These are phyloP conservation scores for Colletotrichum sp. DNA, from an alignment of 2,329 filamentous ascomycete species.

Conservation along the genomic window DNA sequence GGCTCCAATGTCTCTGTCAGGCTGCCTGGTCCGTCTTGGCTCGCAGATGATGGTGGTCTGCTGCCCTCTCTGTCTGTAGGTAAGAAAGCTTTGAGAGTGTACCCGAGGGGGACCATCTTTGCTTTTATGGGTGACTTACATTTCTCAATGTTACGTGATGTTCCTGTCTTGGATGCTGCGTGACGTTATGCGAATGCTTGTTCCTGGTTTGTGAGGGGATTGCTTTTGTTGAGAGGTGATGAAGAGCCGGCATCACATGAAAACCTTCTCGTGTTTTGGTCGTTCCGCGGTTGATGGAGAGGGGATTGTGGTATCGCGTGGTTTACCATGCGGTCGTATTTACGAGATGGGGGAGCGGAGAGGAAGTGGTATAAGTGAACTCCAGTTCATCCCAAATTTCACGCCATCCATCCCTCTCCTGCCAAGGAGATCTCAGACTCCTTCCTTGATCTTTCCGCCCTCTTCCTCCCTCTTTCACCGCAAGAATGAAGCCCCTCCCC, in stretches of 20 bases:
- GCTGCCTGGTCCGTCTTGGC: background rate
- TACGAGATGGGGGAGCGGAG: too few relatives aligned
- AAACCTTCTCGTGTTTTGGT: background rate
- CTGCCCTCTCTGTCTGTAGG: background rate
- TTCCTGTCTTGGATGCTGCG: background rate
- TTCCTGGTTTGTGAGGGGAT: background rate
- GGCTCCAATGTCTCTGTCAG: background rate
- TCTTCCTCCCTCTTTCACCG: background rate
- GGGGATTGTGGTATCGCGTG: background rate
- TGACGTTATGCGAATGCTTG: background rate
- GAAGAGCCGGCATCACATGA: background rate
- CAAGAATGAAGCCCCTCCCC: background rate
- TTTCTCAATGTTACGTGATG: background rate
- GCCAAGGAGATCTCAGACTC: background rate
- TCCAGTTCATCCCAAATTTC: background rate
- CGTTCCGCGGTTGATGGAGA: background rate
- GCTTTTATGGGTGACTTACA: background rate
- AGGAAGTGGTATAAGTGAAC: background rate
- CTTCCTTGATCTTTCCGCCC: background rate
- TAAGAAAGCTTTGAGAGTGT: background rate
- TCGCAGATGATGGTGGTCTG: background rate
- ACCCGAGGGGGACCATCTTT: background rate
- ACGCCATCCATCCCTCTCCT: background rate
- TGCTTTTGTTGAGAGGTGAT: background rate
- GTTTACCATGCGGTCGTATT: background rate